Evolutionary conservation across 306 rosid species (phyloP).

Genomic region (Quercus ilex): DNA sequence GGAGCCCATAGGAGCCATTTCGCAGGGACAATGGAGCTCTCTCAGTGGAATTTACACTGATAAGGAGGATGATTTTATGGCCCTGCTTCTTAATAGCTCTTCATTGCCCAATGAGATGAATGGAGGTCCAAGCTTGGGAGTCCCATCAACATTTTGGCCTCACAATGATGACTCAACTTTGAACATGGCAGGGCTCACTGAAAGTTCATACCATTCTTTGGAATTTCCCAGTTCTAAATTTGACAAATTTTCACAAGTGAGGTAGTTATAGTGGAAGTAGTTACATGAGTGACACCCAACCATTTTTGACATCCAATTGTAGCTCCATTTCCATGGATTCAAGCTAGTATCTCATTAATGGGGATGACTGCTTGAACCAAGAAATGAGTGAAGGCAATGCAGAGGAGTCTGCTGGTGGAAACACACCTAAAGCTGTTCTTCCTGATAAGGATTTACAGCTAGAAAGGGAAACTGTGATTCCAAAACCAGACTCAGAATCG

Average conservation of each 20-base stretch:
- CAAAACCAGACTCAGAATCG: conserved; percentile 17
- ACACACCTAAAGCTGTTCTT: conserved; percentile 16
- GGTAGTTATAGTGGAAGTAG: conserved; percentile 6
- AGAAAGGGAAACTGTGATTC: conserved; percentile 25
- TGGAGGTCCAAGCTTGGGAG: conserved; percentile 36
- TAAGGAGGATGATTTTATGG: conserved; percentile 41
- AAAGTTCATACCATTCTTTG: conserved; percentile 34
- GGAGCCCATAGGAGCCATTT: conserved; percentile 33
- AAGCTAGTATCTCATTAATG: conserved; percentile 23
- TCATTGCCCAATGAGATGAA: conserved; percentile 5
- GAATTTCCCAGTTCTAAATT: conserved; percentile 18
- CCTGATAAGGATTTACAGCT: conserved; percentile 24
- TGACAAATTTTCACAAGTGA: conserved; percentile 19
- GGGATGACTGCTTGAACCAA: conserved; percentile 32
- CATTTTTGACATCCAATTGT: conserved; percentile 29
- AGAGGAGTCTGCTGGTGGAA: conserved; percentile 26
- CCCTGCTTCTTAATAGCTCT: conserved; percentile 26
- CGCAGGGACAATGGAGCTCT: conserved; percentile 40
- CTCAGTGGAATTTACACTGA: conserved; percentile 28
- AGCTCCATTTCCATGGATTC: conserved; percentile 25
- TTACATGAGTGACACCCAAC: conserved; percentile 18
- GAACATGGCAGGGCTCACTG: conserved; percentile 25
- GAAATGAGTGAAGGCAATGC: conserved; percentile 31
- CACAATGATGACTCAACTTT: conserved; percentile 27
- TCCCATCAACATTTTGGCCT: conserved; percentile 50